phyloP scores from a whole-genome alignment of 148 eudicot species.

The Cornus florida region DNA sequence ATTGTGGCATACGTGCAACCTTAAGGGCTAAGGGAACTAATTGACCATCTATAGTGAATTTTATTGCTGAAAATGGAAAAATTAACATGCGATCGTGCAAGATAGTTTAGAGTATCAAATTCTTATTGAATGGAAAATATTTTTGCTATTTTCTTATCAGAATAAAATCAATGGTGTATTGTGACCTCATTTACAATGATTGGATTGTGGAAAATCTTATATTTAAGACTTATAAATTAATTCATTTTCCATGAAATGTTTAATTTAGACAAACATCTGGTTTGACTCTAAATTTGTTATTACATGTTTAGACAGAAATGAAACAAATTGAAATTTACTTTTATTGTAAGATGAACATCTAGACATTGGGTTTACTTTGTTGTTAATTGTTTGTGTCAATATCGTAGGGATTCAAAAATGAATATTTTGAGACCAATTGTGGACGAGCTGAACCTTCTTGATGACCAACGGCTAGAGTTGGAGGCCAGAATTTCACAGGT shows the following conservation, averaged over 20 bases:
- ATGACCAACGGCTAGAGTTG: slow-evolving; percentile 52
- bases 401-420: slow-evolving; percentile 50
- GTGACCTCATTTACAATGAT: neutral
- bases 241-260: neutral
- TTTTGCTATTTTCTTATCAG: neutral
- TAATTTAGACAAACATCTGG: neutral
- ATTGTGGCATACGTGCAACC: neutral
- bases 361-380: neutral
- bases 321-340: neutral
- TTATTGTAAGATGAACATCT: neutral
- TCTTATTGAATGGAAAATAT: neutral
- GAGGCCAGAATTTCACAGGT: slow-evolving; percentile 62
- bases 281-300: neutral
- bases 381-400: slow-evolving; percentile 12
- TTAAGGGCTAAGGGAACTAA: neutral
- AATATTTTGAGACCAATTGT: slow-evolving; percentile 37
- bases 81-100: neutral
- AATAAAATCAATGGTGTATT: neutral
- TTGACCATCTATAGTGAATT: neutral
- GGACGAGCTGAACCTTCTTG: slow-evolving; percentile 48
- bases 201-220: neutral
- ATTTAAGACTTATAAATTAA: neutral
- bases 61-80: too few relatives aligned
- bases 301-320: neutral
- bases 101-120: neutral